Percentiles rank a stretch among this genome's conserved stretches.
Evolutionary conservation across 768 basidiomycete species (phyloP).

Genomic region (Auricularia heimuer): DNA sequence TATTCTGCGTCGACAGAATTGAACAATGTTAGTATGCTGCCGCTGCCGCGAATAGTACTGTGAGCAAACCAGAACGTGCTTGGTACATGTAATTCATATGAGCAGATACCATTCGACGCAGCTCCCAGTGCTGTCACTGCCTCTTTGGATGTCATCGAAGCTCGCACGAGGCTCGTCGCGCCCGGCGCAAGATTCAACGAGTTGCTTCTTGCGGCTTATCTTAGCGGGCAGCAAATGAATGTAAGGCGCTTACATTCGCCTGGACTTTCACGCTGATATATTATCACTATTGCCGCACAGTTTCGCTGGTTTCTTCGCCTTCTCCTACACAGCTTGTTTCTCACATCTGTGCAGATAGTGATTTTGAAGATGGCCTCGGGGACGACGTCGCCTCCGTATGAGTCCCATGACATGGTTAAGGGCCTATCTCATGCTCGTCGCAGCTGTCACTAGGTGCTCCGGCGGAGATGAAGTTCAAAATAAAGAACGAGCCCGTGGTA

Average conservation of each 20-base stretch:
- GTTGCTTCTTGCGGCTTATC: constrained; percentile 71
- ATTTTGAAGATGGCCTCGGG: constrained; percentile 64
- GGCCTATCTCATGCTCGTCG: background rate
- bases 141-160: constrained; percentile 51
- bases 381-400: constrained; percentile 53
- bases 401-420: background rate
- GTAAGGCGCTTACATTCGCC: constrained; percentile 25
- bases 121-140: constrained; percentile 49
- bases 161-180: constrained; percentile 38
- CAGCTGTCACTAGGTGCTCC: constrained; percentile 60
- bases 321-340: background rate
- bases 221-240: constrained; percentile 79
- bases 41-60: constrained; percentile 63
- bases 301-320: no score
- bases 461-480: constrained; percentile 63
- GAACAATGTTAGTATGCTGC: constrained; percentile 44
- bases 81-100: background rate
- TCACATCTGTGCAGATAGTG: constrained; percentile 16
- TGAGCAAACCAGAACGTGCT: constrained; percentile 13
- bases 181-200: constrained; percentile 52
- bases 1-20: background rate
- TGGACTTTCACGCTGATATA: background rate
- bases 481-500: constrained; percentile 30
- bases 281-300: no score
- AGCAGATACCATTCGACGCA: constrained; percentile 34